A percentile compares a stretch with the other conserved stretches of the same genome.
Evolutionary conservation across 345 rosid genomes (phyloP).

Genomic region (Eucalyptus erythrocorys): DNA sequence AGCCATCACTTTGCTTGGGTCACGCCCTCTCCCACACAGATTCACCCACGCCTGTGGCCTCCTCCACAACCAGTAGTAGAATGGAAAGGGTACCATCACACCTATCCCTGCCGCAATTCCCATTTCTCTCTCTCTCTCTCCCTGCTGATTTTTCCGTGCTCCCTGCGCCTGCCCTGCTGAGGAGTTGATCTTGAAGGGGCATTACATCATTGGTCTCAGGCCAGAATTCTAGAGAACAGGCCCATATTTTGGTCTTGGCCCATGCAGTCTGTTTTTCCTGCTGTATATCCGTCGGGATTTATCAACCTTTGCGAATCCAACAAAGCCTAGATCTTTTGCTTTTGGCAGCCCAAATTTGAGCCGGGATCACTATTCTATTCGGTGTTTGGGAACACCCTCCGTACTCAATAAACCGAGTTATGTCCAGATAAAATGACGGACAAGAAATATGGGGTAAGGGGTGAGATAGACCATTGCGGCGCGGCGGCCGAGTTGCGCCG

Average conservation of each 20-base stretch:
- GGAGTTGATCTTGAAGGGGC: background rate
- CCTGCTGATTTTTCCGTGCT: background rate
- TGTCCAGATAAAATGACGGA: no score
- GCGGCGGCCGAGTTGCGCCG: no score
- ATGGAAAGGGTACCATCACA: conserved; percentile 67
- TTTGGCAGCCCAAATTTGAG: no score
- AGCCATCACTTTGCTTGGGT: conserved; percentile 77
- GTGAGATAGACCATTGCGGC: no score
- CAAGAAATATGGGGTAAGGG: no score
- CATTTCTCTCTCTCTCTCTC: conserved; percentile 15
- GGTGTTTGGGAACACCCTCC: no score
- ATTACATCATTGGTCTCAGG: background rate
- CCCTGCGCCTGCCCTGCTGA: background rate
- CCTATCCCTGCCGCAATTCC: conserved; percentile 61
- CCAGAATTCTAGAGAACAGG: background rate
- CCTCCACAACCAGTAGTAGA: conserved; percentile 75
- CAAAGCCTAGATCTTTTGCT: background rate
- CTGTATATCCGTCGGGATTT: background rate
- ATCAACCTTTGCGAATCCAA: background rate
- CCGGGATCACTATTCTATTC: no score
- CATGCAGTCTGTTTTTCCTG: background rate
- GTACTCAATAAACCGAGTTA: no score
- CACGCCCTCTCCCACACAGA: conserved; percentile 51
- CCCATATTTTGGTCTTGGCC: background rate
- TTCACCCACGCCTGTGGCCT: conserved; percentile 73